A percentile compares a stretch with the other conserved stretches of the same genome.
These are phyloP conservation scores for Naganishia liquefaciens DNA, from an alignment of 1,284 basidiomycete genomes.

Conservation along the genomic window DNA sequence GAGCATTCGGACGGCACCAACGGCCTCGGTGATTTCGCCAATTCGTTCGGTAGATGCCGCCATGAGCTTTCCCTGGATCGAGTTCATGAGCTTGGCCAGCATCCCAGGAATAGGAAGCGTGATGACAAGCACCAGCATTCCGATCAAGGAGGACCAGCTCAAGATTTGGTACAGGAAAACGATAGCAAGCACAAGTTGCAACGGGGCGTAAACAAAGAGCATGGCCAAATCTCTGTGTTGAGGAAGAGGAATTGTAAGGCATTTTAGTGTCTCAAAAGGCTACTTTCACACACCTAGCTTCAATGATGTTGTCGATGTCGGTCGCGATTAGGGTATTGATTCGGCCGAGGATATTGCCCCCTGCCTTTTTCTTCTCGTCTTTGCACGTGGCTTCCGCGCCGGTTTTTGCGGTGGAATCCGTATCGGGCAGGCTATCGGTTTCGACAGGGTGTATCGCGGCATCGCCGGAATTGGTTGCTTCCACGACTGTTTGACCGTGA, in stretches of 20 bases:
- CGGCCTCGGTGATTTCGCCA: constrained; percentile 59
- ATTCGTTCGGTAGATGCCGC: constrained; percentile 59
- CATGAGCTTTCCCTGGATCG: constrained; percentile 47
- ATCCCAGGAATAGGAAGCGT: constrained; percentile 60
- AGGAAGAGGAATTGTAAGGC: too few relatives aligned
- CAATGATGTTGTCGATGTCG: constrained; percentile 52
- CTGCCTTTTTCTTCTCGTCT: constrained; percentile 38
- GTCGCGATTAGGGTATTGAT: constrained; percentile 61
- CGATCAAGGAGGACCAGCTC: constrained; percentile 58
- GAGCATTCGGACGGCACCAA: constrained; percentile 57
- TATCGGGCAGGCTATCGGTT: not conserved
- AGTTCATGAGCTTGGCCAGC: constrained; percentile 45
- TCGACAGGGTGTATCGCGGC: constrained; percentile 9
- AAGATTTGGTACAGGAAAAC: constrained; percentile 49
- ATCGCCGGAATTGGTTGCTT: constrained; percentile 10
- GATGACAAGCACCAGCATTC: constrained; percentile 59
- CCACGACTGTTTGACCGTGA: constrained; percentile 6
- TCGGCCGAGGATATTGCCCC: constrained; percentile 57
- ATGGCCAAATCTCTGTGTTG: constrained; percentile 31
- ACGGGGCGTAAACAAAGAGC: constrained; percentile 48
- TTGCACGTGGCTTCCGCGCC: constrained; percentile 8
- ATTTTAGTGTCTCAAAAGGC: not conserved
- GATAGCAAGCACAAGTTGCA: constrained; percentile 47
- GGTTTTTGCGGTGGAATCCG: not conserved
- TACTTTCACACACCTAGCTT: constrained; percentile 37